A percentile compares a stretch with the other conserved stretches of the same genome.
Evolutionary conservation across 2,329 filamentous ascomycete genomes (phyloP).

Genomic region (Trichoderma sp.): DNA sequence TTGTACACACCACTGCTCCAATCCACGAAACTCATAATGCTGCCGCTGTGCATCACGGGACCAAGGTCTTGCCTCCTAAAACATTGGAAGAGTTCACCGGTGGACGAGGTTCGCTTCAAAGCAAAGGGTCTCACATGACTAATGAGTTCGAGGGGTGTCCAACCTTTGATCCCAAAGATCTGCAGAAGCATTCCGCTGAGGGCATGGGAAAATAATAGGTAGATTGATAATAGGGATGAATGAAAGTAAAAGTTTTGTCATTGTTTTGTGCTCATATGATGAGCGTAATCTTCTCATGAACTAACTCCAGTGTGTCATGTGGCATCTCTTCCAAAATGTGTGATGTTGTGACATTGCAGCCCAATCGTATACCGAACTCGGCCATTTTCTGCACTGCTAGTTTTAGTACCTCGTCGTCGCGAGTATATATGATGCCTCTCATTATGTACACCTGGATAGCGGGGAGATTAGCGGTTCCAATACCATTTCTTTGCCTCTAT

Average conservation of each 20-base stretch:
- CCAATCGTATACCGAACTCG: not conserved
- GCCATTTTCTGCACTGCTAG: not conserved
- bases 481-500: not conserved
- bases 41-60: slow-evolving; percentile 64
- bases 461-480: not conserved
- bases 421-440: not conserved
- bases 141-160: slow-evolving; percentile 65
- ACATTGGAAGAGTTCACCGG: slow-evolving; percentile 62
- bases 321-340: not conserved
- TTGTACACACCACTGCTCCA: slow-evolving; percentile 71
- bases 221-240: not conserved
- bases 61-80: slow-evolving; percentile 64
- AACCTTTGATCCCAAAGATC: slow-evolving; percentile 31
- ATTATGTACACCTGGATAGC: not conserved
- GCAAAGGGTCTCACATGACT: slow-evolving; percentile 53
- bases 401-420: not conserved
- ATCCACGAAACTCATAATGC: slow-evolving; percentile 73
- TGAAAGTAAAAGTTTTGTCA: not conserved
- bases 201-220: not conserved
- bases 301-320: not conserved
- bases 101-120: slow-evolving; percentile 43
- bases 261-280: not conserved
- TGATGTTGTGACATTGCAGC: not conserved
- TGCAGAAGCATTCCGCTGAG: not conserved
- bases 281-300: not conserved